Base-by-base conservation (phyloP, 1,284 basidiomycete genomes). In the Chalciporus sp. region DNA sequence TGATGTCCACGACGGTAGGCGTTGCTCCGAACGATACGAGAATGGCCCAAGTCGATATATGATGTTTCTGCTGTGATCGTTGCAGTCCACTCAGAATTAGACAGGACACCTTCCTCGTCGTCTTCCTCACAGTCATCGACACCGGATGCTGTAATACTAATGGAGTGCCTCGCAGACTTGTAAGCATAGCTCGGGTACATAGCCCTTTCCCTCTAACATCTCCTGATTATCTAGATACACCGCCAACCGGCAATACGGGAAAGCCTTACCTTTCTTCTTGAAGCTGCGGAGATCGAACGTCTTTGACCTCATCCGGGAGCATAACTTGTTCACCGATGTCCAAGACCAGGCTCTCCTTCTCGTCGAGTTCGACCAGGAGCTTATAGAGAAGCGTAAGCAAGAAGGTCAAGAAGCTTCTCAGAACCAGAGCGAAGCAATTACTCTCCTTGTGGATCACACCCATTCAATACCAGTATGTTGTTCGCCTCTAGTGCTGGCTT, bases 281-380 rank as follows among this genome's bases (percentile, higher is more conserved):
- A 84, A 92, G 3, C 76, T 99, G 12, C 85, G 95, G 9, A 81
- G 90, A 47, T 86, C 94, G 2, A 89, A 94, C 61, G 95, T 98
- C 2, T 98, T 99, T 68, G 90, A 95, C 60, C 86, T 99, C 50
- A 98, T 99, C 59, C 81, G 90, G 42, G 94, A 98, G 53, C 81
- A 98, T 70, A 97, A 97, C 61, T 79, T 99, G 1, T 98, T 98
- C 72, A 94, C 94, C 19, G 94, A 94, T 42, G 91, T 99, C 1
- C 90, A 94, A 67, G 94, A 98, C 66, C 94, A 97, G 71, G 94
- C 92, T 1, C 75, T 97, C 1, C 78, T 94, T 12, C 83, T 99
- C 0, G 90, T 99, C 26, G 92, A 98, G 65, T 98, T 99, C 59
- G 96, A 99, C 62, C 87, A 93, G 58, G 93, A 96, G 67, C 76